These are phyloP conservation scores for Alternaria novae-zelandiae DNA, from an alignment of 2,329 filamentous ascomycete genomes.

Conservation along the genomic window DNA sequence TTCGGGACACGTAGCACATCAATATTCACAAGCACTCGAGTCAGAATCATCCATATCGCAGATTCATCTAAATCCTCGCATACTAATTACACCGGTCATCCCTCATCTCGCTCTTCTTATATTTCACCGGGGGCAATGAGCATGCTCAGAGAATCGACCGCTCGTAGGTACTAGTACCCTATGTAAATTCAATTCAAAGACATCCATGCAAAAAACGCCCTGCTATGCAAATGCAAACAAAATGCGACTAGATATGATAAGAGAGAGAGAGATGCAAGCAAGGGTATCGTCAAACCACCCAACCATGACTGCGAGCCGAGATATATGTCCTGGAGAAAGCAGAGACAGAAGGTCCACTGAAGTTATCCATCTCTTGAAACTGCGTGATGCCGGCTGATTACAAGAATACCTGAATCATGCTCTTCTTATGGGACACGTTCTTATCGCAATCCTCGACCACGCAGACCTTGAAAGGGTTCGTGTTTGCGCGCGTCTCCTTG, in stretches of 20 bases:
- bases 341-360: too few relatives aligned
- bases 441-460: conserved; percentile 54
- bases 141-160: not conserved
- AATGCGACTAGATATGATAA: not conserved
- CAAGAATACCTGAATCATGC: conserved; percentile 53
- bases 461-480: conserved; percentile 53
- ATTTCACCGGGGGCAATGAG: not conserved
- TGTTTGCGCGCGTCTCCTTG: conserved; percentile 42
- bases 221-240: conserved; percentile 28
- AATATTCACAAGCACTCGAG: not conserved
- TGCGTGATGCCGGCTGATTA: conserved; percentile 13
- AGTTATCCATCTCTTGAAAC: not conserved
- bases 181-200: not conserved
- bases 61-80: not conserved
- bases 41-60: not conserved
- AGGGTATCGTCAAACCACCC: conserved; percentile 19
- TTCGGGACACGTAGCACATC: not conserved
- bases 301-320: not conserved
- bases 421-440: conserved; percentile 37
- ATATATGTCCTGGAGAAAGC: not conserved
- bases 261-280: not conserved
- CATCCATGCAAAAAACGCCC: conserved; percentile 10
- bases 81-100: not conserved
- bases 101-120: accelerated
- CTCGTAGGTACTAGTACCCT: not conserved